Evolutionary conservation across 177 flowering plant genomes (phyloP), one percentile per base, ranked within the genome.

Genomic region (Vitis hybrid): DNA sequence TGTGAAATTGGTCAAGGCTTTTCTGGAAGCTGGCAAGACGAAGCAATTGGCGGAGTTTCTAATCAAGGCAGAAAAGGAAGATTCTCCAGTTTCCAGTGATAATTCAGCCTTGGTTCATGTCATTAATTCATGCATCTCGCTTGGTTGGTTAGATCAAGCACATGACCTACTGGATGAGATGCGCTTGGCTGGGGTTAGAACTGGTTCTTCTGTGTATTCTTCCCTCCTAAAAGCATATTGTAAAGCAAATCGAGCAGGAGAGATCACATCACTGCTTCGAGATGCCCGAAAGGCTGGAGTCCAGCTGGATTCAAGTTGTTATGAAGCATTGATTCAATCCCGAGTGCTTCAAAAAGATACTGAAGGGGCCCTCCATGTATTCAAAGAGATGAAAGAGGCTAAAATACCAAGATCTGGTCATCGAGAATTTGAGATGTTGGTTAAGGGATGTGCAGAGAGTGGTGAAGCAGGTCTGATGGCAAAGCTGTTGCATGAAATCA

Each of bases 101-200:
- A 80, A 80, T 68, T 90, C 95, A 31, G 75, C 83, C 8, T 75
- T 92, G 75, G 86, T 87, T 68, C 86, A 89, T 68, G 97, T 88
- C 53, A 90, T 90, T 60, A 83, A 88, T 75, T 76, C 92, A 51
- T 95, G 98, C 75, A 91, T 91, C 67, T 85, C 91, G 0, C 87
- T 90, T 48, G 92, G 92, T 52, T 85, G 88, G 97, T 77, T 95
- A 66, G 97, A 91, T 73, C 87, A 86, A 70, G 98, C 98, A 59
- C 87, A 91, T 76, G 99, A 95, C 70, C 80, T 93, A 60, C 87
- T 95, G 33, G 99, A 93, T 73, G 98, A 95, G 81, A 88, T 90
- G 96, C 83, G 81, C 56, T 74, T 88, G 73, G 84, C 89, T 72
- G 96, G 97, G 19, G 75, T 93, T 3, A 86, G 80, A 76, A 74